Evolutionary conservation across 192 early-diverging fungal species (phyloP), one percentile per base, ranked within the genome.

Genomic region (Backusella australiensis): DNA sequence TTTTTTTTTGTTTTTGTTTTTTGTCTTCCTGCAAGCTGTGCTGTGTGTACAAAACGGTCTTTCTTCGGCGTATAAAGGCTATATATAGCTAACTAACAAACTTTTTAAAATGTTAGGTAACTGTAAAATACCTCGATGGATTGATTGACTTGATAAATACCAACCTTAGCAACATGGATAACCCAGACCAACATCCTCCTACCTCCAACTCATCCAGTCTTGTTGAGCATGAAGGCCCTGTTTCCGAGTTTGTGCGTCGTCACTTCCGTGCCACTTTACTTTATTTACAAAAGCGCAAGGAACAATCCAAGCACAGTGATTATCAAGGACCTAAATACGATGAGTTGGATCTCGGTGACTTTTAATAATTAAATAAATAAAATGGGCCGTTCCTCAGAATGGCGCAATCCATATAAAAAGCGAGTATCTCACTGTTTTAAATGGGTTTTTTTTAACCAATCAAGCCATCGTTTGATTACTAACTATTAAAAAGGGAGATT

Each of bases 101-200:
- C 32, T 3, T 32, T 32, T 32, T 73, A 21, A 21, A 19, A 19
- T 38, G 21, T 1, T 85, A 95, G 84, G 93, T 99, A 6, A 96
- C 96, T 21, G 90, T 93, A 56, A 95, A 95, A 80, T 98, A 94
- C 81, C 87, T 99, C 75, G 97, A 96, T 82, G 95, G 94, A 29
- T 86, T 99, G 75, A 95, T 99, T 77, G 96, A 98, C 71, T 82
- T 97, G 72, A 97, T 99, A 69, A 94, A 96, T 77, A 95, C 92
- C 69, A 94, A 95, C 75, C 75, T 93, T 26, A 82, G 83, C 14
- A 90, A 86, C 76, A 90, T 94, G 79, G 92, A 94, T 73, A 90
- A 89, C 46, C 92, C 91, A 52, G 91, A 91, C 75, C 87, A 90
- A 73, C 86, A 87, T 77, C 82, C 90, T 52, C 72, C 87, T 75